These are phyloP conservation scores for Tolypocladium ophioglossoides DNA, from an alignment of 2,329 filamentous ascomycete genomes.

Conservation along the genomic window DNA sequence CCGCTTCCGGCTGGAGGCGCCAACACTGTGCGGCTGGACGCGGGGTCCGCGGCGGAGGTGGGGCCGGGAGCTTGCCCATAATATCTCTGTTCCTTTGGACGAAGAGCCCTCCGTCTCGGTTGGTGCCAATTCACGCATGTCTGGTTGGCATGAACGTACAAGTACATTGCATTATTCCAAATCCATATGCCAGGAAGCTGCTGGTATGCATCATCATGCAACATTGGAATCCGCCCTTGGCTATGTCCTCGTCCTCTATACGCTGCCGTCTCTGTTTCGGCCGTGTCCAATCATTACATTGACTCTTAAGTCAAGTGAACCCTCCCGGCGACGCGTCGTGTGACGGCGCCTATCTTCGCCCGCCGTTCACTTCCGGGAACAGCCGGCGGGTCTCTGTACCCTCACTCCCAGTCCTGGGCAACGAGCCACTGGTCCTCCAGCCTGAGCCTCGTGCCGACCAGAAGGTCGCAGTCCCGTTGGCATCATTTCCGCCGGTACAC, in stretches of 20 bases:
- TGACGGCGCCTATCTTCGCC: background rate
- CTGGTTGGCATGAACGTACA: too few relatives aligned
- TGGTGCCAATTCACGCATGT: too few relatives aligned
- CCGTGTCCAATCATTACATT: background rate
- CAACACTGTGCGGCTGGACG: background rate
- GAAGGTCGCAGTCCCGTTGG: conserved; percentile 30
- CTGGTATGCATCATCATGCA: too few relatives aligned
- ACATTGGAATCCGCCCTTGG: too few relatives aligned
- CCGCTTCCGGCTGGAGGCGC: background rate
- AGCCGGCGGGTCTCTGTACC: background rate
- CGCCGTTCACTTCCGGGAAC: too few relatives aligned
- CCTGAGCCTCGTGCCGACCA: conserved; percentile 22
- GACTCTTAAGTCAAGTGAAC: background rate
- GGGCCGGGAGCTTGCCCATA: background rate
- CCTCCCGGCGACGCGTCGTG: too few relatives aligned
- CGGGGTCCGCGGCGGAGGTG: background rate
- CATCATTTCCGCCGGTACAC: conserved; percentile 35
- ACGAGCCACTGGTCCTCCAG: conserved; percentile 36
- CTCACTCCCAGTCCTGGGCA: conserved; percentile 25
- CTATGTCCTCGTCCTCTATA: too few relatives aligned
- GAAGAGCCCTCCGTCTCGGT: too few relatives aligned
- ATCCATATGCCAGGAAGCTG: too few relatives aligned
- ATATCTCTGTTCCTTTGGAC: too few relatives aligned
- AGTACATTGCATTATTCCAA: too few relatives aligned
- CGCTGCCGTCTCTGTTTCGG: too few relatives aligned